Conservation (phyloP, 1,284 basidiomycete species). For the Cutaneotrichosporon spelunceum region DNA sequence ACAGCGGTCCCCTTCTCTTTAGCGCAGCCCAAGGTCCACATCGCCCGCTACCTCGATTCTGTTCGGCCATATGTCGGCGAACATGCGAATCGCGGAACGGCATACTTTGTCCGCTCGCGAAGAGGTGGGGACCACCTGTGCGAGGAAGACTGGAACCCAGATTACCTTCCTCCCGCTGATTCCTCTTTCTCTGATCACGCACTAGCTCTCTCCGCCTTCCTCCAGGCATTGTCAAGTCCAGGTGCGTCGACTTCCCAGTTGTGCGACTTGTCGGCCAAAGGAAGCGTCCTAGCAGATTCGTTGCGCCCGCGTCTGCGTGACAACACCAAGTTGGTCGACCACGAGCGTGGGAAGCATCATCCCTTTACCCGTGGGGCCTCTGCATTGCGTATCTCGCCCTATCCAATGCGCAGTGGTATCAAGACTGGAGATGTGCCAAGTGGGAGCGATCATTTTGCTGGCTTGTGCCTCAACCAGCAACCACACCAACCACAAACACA, state of each 20-base stretch:
- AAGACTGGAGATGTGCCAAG: not conserved
- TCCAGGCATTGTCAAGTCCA: not conserved
- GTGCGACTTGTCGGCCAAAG: not conserved
- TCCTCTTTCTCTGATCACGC: not conserved
- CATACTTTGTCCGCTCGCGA: constrained; percentile 44
- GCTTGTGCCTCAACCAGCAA: not conserved
- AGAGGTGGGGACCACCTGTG: constrained; percentile 33
- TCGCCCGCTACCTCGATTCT: constrained; percentile 15
- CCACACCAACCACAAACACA: not conserved
- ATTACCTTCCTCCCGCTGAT: constrained; percentile 9
- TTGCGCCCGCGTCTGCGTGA: constrained; percentile 6
- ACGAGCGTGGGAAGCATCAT: constrained; percentile 11
- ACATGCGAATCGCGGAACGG: constrained; percentile 17
- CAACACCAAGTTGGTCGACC: constrained; percentile 9
- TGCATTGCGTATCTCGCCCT: constrained; percentile 5
- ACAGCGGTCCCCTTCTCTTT: constrained; percentile 16
- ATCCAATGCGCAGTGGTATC: not conserved
- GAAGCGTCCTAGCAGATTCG: not conserved
- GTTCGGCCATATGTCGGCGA: constrained; percentile 9
- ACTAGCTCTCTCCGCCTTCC: not conserved
- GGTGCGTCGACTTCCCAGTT: not conserved
- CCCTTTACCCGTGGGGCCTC: not conserved
- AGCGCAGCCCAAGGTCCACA: constrained; percentile 19
- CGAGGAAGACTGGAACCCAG: constrained; percentile 22
- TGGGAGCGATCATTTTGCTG: not conserved